Conservation (phyloP, 495 filamentous ascomycete species). For the Penicillium bovifimosum region DNA sequence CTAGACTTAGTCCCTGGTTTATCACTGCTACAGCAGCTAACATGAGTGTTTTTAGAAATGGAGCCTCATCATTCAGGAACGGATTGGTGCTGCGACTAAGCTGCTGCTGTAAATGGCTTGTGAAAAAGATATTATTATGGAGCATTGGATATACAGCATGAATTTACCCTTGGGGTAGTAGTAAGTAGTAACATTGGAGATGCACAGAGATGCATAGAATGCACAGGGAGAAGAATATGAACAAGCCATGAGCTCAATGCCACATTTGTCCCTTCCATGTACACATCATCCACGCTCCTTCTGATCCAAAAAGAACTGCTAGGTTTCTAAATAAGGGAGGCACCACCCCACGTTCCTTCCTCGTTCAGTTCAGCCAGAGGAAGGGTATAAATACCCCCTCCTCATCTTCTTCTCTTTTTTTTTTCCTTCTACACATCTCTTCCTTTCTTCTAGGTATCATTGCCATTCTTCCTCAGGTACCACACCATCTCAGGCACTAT, state of each 20-base stretch:
- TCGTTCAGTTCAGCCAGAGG: too few relatives aligned
- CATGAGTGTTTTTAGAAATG: constrained; percentile 34
- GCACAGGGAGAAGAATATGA: neutral
- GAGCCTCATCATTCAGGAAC: constrained; percentile 38
- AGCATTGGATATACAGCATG: neutral
- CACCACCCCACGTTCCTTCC: too few relatives aligned
- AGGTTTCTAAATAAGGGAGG: too few relatives aligned
- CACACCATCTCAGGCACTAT: too few relatives aligned
- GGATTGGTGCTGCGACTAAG: constrained; percentile 34
- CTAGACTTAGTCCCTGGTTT: neutral
- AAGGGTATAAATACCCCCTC: too few relatives aligned
- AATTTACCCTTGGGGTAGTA: neutral
- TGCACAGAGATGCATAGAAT: neutral
- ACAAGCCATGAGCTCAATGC: neutral
- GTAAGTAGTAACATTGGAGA: neutral
- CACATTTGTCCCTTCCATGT: neutral
- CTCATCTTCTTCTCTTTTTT: too few relatives aligned
- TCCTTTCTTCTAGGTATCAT: too few relatives aligned
- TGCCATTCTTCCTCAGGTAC: too few relatives aligned
- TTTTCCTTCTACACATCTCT: too few relatives aligned
- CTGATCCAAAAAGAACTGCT: too few relatives aligned
- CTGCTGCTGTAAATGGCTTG: constrained; percentile 24
- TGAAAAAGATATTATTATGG: neutral
- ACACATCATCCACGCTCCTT: too few relatives aligned
- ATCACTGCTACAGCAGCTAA: constrained; percentile 1